These are phyloP conservation scores for Pseudogymnoascus sp. DNA, from an alignment of 2,329 filamentous ascomycete genomes.

Conservation along the genomic window DNA sequence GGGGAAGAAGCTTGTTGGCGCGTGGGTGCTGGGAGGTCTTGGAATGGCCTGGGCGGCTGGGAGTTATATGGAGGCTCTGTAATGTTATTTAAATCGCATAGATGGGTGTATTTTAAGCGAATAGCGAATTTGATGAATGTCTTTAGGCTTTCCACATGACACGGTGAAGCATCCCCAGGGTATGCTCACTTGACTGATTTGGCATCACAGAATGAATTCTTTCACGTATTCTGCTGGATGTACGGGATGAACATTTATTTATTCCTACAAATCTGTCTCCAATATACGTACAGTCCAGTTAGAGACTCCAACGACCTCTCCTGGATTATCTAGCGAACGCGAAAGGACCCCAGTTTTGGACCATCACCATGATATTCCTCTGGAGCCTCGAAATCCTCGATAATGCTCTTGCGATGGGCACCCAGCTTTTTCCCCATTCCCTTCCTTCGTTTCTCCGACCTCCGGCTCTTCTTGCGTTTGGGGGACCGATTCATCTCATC, in stretches of 20 bases:
- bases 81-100: neutral
- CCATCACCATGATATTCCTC: neutral
- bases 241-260: neutral
- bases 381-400: neutral
- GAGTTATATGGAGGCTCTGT: constrained; percentile 26
- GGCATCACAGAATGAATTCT: too few relatives aligned
- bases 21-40: constrained; percentile 53
- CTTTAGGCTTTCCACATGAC: neutral
- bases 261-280: neutral
- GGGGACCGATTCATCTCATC: neutral
- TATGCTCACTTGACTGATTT: too few relatives aligned
- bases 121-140: constrained; percentile 1
- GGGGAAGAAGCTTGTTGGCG: constrained; percentile 56
- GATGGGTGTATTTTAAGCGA: neutral
- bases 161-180: neutral
- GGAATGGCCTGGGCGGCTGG: constrained; percentile 51
- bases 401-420: neutral
- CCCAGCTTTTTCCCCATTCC: neutral
- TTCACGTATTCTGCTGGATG: neutral
- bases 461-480: neutral
- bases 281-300: neutral
- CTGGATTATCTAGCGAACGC: neutral
- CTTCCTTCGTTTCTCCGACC: neutral
- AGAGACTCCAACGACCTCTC: neutral
- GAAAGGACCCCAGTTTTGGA: neutral